Base-by-base conservation (phyloP, 768 basidiomycete species). In the Rhizopogon vulgaris region DNA sequence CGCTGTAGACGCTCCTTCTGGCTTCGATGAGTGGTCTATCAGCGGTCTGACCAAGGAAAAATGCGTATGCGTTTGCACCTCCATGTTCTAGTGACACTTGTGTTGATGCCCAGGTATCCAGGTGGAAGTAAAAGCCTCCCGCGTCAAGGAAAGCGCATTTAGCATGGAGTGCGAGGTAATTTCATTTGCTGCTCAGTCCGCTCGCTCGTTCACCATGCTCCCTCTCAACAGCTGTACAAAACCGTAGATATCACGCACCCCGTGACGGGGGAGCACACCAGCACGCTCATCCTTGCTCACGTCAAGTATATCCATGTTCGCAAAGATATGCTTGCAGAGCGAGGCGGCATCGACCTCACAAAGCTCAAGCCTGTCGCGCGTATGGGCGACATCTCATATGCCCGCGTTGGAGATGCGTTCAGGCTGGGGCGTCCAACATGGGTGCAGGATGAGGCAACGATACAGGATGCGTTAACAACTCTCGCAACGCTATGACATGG, bases 141-240 rank as follows among this genome's bases (percentile, higher is more conserved):
- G 74, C 7, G 74, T 76, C 42, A 67, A 67, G 51, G 74, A 76
- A 41, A 76, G 75, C 55, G 75, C 74, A 3, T 75, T 77, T 60
- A 73, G 71, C 57, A 72, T 76, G 73, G 75, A 76, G 56, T 76
- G 74, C 58, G 73, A 73, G 49, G 70, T 71, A 42, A 24, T 58
- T 24, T 18, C 17, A 34, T 38, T 27, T 22, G n/a, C 28, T 4
- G 17, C 15, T 6, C 12, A 22, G 9, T 3, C 8, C 37, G 4
- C 30, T 8, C 4, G 17, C 25, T 17, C 30, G 7, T 9, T 38
- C 17, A 41, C 17, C 28, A 11, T 48, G 52, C 32, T 54, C 15
- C 42, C 52, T 52, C 12, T 46, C 52, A 1, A 60, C 42, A 69
- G 69, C 66, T 75, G 17, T 66, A 61, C 53, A 63, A 75, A 41